Percentiles rank a stretch among this genome's conserved stretches.
Evolutionary conservation across 108 stramenopile species (phyloP).

Genomic region (Epithemia pelagica): DNA sequence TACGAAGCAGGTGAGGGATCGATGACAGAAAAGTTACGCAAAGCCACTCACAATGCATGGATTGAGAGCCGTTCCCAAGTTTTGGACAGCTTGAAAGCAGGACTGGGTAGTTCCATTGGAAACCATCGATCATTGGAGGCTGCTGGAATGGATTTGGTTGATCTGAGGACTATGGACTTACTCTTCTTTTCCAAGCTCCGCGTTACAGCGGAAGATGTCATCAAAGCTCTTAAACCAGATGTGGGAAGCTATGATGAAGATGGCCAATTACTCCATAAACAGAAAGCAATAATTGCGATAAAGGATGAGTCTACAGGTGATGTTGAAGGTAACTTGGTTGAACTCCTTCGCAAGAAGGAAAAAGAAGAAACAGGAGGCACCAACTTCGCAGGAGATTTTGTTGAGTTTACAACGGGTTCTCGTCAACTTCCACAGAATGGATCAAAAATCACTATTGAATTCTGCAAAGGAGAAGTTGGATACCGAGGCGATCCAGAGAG

Average conservation of each 20-base stretch:
- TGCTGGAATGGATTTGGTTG: background rate
- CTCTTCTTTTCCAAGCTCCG: background rate
- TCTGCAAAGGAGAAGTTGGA: background rate
- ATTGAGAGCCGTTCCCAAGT: background rate
- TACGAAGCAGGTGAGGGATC: background rate
- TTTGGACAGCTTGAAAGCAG: background rate
- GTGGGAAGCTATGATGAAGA: too few relatives aligned
- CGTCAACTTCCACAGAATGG: background rate
- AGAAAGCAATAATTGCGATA: background rate
- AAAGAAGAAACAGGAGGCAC: background rate
- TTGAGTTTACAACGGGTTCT: constrained; percentile 1
- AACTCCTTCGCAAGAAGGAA: background rate
- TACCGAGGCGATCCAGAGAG: background rate
- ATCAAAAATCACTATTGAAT: background rate
- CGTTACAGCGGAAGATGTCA: background rate
- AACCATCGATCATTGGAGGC: background rate
- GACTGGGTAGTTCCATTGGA: background rate
- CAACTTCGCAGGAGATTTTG: background rate
- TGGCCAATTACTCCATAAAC: too few relatives aligned
- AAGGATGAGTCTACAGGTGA: background rate
- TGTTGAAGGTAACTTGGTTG: background rate
- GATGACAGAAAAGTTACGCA: background rate
- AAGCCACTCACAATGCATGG: background rate
- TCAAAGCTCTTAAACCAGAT: background rate
- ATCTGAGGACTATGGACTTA: background rate